Evolutionary conservation across 164 flowering plant genomes (phyloP), one percentile per base, ranked within the genome.

Genomic region (Akebia trifoliata): DNA sequence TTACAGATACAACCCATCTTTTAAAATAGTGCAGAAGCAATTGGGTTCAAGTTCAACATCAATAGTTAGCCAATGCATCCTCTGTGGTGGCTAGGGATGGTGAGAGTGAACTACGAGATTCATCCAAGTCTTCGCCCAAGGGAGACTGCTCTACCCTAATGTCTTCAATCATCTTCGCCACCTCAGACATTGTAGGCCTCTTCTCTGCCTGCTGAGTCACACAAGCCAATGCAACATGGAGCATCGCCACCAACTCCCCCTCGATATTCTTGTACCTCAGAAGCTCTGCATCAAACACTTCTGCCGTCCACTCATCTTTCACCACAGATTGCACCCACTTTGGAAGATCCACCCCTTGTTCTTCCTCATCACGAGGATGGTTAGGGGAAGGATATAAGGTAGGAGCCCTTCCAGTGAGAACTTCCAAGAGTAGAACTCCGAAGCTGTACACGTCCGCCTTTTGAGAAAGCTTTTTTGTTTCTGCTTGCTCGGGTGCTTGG

Each of bases 261-360:
- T 90, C 97, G 12, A 87, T 90, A 79, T 87, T 88, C 81, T 84
- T 86, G 72, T 86, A 90, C 76, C 99, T 81, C 67, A 86, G 44
- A 31, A 94, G 79, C 57, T 94, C 99, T 20, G 78, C 79, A 60
- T 94, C 99, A 46, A 94, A 94, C 54, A 94, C 89, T 68, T 87
- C 97, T 0, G 93, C 86, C 0, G 91, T 87, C 99, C 99, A 93
- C 75, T 94, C 99, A 31, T 84, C 96, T 69, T 83, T 81, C 72
- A 94, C 95, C 30, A 86, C 91, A 0, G 96, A 90, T 40, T 81
- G 63, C 7, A 94, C 96, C 99, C 99, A 94, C 43, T 71, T 82
- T 0, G 97, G 92, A 51, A 93, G 76, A 52, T 93, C 96, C 53
- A 71, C 67, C 3, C 63, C 64, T 48, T 68, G 72, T 10, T 75